A percentile compares a stretch with the other conserved stretches of the same genome.
Evolutionary conservation across 768 basidiomycete species (phyloP).

Genomic region (Mycena sanguinolenta): DNA sequence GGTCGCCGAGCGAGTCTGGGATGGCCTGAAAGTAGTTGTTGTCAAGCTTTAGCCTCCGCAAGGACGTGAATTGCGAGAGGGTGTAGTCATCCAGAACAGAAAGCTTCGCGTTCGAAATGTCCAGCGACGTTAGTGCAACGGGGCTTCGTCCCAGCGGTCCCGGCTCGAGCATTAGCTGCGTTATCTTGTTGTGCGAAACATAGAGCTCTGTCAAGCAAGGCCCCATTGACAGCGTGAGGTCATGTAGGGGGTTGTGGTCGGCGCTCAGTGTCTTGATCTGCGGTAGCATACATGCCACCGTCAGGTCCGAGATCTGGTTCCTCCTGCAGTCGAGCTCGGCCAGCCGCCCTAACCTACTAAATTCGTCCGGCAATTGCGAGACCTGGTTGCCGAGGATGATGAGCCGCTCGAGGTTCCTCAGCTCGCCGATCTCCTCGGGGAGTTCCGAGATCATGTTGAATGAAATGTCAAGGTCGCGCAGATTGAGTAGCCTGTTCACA

Average conservation of each 20-base stretch:
- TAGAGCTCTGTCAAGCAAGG: conserved; percentile 75
- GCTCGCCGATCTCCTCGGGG: conserved; percentile 82
- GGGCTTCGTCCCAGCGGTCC: conserved; percentile 55
- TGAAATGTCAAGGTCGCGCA: conserved; percentile 87
- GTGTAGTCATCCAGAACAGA: conserved; percentile 84
- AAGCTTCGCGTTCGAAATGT: conserved; percentile 91
- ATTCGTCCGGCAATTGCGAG: conserved; percentile 75
- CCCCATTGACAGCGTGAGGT: conserved; percentile 83
- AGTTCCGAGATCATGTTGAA: conserved; percentile 91
- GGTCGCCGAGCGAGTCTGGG: conserved; percentile 85
- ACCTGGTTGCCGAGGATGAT: conserved; percentile 91
- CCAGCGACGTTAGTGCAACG: conserved; percentile 79
- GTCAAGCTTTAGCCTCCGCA: conserved; percentile 81
- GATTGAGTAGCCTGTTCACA: conserved; percentile 69
- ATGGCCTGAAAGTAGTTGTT: conserved; percentile 89
- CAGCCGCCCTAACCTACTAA: conserved; percentile 68
- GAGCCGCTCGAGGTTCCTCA: conserved; percentile 77
- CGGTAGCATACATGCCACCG: conserved; percentile 76
- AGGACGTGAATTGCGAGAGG: conserved; percentile 78
- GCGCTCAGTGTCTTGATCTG: conserved; percentile 76
- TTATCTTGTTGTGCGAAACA: conserved; percentile 91
- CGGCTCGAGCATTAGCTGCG: conserved; percentile 68
- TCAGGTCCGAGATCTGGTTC: conserved; percentile 85
- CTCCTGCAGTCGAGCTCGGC: conserved; percentile 85
- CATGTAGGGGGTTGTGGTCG: conserved; percentile 87